phyloP scores from a whole-genome alignment of 345 rosid genomes.

The Aquilaria malaccensis region DNA sequence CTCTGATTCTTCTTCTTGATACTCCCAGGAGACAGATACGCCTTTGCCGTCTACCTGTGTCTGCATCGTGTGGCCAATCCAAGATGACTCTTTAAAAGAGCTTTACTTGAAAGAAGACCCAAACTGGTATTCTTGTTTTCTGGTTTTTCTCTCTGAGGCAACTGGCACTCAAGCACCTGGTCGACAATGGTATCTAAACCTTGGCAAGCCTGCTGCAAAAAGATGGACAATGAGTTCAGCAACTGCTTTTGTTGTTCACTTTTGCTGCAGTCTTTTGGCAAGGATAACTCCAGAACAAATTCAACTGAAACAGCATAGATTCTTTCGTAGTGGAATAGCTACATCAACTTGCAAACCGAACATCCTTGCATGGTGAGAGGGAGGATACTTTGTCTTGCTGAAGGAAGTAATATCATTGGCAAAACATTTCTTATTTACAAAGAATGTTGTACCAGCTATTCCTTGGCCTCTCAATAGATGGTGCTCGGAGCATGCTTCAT shows the following conservation, averaged over 20 bases:
- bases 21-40: conserved; percentile 57
- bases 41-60: conserved; percentile 58
- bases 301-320: conserved; percentile 38
- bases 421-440: conserved; percentile 49
- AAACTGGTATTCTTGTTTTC: conserved; percentile 21
- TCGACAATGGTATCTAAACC: conserved; percentile 45
- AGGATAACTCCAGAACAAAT: conserved; percentile 77
- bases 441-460: conserved; percentile 74
- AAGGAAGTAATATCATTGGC: conserved; percentile 55
- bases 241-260: conserved; percentile 36
- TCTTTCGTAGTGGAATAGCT: conserved; percentile 64
- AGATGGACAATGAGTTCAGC: conserved; percentile 38
- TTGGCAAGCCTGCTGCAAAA: conserved; percentile 46
- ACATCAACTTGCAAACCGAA: conserved; percentile 61
- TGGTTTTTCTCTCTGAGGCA: conserved; percentile 20
- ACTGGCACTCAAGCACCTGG: conserved; percentile 32
- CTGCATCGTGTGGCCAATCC: conserved; percentile 53
- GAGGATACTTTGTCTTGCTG: conserved; percentile 67
- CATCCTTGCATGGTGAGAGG: conserved; percentile 82
- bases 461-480: conserved; percentile 72
- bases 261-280: conserved; percentile 59
- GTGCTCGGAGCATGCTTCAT: conserved; percentile 77
- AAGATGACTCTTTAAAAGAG: conserved; percentile 37
- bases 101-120: conserved; percentile 32
- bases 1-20: conserved; percentile 44